phyloP scores from a whole-genome alignment of 78 protist genomes.

The Dictyostelium capitatum region DNA sequence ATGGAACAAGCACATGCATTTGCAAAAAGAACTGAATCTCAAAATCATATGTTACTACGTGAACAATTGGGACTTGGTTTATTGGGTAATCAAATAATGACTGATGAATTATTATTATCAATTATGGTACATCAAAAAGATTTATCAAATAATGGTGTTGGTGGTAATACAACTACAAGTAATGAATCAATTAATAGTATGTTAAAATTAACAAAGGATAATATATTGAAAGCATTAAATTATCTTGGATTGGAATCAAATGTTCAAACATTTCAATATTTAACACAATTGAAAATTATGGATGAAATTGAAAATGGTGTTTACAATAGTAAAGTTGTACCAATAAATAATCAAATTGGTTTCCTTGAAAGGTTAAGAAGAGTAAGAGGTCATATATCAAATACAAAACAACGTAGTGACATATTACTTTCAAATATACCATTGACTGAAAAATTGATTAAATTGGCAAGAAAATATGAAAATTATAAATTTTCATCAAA shows the following conservation, averaged over 20 bases:
- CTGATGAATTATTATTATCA: conserved; percentile 52
- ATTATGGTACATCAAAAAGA: conserved; percentile 38
- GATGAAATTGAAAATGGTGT: conserved; percentile 76
- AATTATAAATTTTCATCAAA: conserved; percentile 25
- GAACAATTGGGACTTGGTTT: conserved; percentile 35
- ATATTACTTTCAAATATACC: conserved; percentile 53
- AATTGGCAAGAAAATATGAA: conserved; percentile 43
- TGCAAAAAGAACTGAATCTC: neutral
- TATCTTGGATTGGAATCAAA: conserved; percentile 57
- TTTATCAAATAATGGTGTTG: neutral
- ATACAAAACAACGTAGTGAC: conserved; percentile 5
- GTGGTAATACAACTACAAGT: neutral
- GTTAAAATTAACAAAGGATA: neutral
- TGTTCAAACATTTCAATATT: conserved; percentile 57
- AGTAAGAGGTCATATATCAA: conserved; percentile 34
- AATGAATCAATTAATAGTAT: neutral
- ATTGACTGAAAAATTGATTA: conserved; percentile 50
- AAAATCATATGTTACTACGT: neutral
- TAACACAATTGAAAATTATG: conserved; percentile 63
- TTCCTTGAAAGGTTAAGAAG: conserved; percentile 54
- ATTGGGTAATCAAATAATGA: conserved; percentile 25
- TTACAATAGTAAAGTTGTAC: neutral
- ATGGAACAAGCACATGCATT: conserved; percentile 9
- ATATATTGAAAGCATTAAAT: conserved; percentile 24
- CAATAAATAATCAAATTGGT: conserved; percentile 50